A percentile compares a stretch with the other conserved stretches of the same genome.
These are phyloP conservation scores for Plasmodium sp. DNA, from an alignment of 169 alveolate species.

Conservation along the genomic window DNA sequence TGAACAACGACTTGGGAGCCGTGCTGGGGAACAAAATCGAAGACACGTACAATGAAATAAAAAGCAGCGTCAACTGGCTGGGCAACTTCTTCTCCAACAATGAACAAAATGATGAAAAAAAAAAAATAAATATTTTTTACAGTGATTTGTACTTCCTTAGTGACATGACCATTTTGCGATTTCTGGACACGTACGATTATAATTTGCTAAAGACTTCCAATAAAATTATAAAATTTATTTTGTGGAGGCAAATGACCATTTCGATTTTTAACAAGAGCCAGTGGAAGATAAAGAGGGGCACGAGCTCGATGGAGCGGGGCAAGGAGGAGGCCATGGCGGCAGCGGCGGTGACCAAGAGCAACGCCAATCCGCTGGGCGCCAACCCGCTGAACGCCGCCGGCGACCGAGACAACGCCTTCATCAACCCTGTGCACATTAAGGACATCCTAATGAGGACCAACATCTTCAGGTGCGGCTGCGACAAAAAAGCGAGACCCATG, in stretches of 20 bases:
- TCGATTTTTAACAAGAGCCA: constrained; percentile 14
- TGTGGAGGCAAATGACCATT: constrained; percentile 58
- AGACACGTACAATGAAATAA: constrained; percentile 66
- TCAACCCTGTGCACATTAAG: constrained; percentile 21
- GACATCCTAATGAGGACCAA: constrained; percentile 29
- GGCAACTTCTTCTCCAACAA: constrained; percentile 53
- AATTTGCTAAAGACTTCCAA: constrained; percentile 37
- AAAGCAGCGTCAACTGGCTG: constrained; percentile 60
- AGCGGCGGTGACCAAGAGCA: neutral
- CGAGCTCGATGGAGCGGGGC: neutral
- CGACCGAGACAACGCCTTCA: constrained; percentile 2
- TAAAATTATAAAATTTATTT: constrained; percentile 44
- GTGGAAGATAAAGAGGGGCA: neutral
- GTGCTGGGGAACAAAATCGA: constrained; percentile 49
- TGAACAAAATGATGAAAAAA: constrained; percentile 38
- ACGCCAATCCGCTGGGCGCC: neutral
- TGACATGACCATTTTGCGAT: constrained; percentile 52
- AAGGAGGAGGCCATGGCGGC: neutral
- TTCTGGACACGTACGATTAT: constrained; percentile 51
- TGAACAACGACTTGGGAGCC: constrained; percentile 27
- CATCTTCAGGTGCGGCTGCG: constrained; percentile 51
- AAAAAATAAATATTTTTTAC: constrained; percentile 22
- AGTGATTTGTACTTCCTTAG: constrained; percentile 47
- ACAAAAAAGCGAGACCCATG: constrained; percentile 27
- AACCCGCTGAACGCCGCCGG: neutral